Base-by-base conservation (phyloP, 257 asterid species). In the Jacaranda mimosifolia region DNA sequence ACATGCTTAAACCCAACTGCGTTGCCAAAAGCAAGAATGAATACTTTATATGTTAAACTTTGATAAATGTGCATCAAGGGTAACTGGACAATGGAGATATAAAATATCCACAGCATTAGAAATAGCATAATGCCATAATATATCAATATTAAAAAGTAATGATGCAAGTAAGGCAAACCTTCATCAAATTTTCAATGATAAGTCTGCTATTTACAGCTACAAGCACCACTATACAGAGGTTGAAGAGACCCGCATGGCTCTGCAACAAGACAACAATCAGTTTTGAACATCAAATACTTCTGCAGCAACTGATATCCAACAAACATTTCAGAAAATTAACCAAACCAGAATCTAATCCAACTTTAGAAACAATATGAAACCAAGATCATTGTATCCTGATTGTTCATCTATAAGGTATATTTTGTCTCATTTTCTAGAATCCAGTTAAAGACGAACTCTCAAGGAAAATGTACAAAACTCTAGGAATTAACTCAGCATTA, bases 241-340 rank as follows among this genome's bases (percentile, higher is more conserved):
- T 96, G 91, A 96, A 92, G 52, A 96, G 92, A 55, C 99, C 99
- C 53, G 99, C 99, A 86, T 96, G 99, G 86, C 98, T 96, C 99
- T 96, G 91, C 77, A 84, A 85, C 66, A 83, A 75, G 78, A 89
- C 42, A 75, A 69, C 55, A 57, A 68, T 77, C 70, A 85, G 76
- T 77, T 70, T 26, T 80, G 68, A 74, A 70, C 64, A 79, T 49
- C 58, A 74, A 52, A 55, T 43, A 19, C 32, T 13, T n/a, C n/a
- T n/a, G n/a, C 38, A 62, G 19, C 43, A 72, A 62, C 73, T 49
- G 39, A 59, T 3, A 55, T 59, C 21, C 6, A 8, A 48, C 9
- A 46, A 65, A 73, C 48, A 58, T 63, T 63, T 43, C 82, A 74
- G 59, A 74, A 58, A 72, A 56, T 15, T 60, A 46, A 60, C 62